Conservation (phyloP, 345 rosid species). For the Eucalyptus regnans region DNA sequence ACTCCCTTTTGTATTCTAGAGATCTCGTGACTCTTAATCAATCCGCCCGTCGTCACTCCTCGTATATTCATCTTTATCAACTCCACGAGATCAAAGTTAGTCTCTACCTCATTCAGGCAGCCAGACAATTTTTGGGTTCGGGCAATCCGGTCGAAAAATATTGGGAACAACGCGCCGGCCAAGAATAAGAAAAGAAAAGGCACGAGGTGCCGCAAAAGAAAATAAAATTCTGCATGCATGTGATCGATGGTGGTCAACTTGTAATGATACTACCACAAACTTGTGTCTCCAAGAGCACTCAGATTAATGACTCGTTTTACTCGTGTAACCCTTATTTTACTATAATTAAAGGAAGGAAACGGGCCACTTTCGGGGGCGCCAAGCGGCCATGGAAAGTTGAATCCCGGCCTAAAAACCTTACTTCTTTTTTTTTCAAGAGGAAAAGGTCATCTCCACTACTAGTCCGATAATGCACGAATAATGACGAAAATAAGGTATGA, state of each 20-base stretch:
- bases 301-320: neutral
- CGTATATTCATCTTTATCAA: neutral
- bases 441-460: neutral
- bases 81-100: neutral
- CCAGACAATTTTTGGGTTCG: neutral
- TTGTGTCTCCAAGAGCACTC: neutral
- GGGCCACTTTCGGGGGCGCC: neutral
- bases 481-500: neutral
- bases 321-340: neutral
- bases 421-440: neutral
- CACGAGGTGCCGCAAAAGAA: neutral
- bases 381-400: neutral
- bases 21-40: neutral
- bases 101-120: neutral
- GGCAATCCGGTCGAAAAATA: neutral
- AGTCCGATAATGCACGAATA: neutral
- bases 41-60: fast-evolving
- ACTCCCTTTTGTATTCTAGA: neutral
- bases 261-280: neutral
- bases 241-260: neutral
- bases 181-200: neutral
- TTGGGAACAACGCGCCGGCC: neutral
- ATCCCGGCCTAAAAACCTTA: neutral
- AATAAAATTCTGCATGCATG: neutral
- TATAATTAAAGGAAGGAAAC: neutral